Percentiles rank a stretch among this genome's conserved stretches.
These are phyloP conservation scores for Puya raimondii DNA, from an alignment of 176 grass and related monocot genomes.

Conservation along the genomic window DNA sequence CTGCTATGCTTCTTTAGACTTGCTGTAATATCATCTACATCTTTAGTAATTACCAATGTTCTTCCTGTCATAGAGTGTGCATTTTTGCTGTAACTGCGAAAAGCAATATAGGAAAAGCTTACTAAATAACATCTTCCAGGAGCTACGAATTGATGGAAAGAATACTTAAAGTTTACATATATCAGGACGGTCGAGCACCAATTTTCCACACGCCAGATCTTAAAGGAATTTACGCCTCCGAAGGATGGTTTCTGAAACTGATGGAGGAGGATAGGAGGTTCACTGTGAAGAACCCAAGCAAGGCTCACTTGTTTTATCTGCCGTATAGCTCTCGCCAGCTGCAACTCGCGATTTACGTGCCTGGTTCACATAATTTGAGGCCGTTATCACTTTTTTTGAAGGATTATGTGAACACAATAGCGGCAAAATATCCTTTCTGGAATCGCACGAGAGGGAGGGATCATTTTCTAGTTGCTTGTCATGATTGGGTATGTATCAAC, in stretches of 20 bases:
- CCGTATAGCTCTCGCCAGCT: constrained; percentile 76
- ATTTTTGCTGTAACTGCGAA: too few relatives aligned
- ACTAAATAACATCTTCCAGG: constrained; percentile 49
- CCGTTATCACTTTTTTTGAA: constrained; percentile 45
- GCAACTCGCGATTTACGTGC: constrained; percentile 41
- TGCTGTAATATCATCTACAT: too few relatives aligned
- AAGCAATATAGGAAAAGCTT: too few relatives aligned
- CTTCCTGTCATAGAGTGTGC: too few relatives aligned
- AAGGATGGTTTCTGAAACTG: constrained; percentile 91
- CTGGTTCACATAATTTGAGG: constrained; percentile 51
- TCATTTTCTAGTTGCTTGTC: constrained; percentile 79
- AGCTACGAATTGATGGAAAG: constrained; percentile 87
- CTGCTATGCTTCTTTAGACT: too few relatives aligned
- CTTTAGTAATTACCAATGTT: too few relatives aligned
- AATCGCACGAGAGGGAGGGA: constrained; percentile 57
- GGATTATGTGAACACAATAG: constrained; percentile 55
- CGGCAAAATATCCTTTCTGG: constrained; percentile 67
- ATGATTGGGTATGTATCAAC: constrained; percentile 49
- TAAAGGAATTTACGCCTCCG: constrained; percentile 64
- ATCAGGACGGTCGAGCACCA: constrained; percentile 52
- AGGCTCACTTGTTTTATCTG: constrained; percentile 75
- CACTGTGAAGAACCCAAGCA: constrained; percentile 32
- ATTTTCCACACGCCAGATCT: constrained; percentile 72
- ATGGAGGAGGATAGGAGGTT: constrained; percentile 53
- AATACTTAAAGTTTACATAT: constrained; percentile 78